Conservation (phyloP, 202 grass and related monocot species). For the Panicum virgatum region DNA sequence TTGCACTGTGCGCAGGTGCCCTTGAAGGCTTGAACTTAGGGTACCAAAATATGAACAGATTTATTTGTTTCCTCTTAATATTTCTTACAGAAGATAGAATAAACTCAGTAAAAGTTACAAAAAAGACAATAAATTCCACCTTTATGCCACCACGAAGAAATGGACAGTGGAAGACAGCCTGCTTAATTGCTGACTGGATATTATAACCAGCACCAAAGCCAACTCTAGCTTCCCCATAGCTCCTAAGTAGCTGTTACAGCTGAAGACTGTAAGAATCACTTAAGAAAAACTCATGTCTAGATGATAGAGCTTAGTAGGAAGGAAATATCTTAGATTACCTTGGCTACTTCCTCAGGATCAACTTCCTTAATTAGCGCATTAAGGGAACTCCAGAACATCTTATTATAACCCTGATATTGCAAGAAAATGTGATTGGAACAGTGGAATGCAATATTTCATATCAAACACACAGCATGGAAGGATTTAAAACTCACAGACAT, state of each 20-base stretch:
- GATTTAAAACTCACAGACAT: conserved; percentile 70
- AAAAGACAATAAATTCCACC: conserved; percentile 40
- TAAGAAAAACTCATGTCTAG: conserved; percentile 30
- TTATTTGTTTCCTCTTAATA: neutral
- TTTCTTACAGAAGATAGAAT: neutral
- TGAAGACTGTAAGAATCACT: conserved; percentile 35
- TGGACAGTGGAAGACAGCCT: conserved; percentile 80
- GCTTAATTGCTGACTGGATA: conserved; percentile 83
- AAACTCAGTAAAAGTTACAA: neutral
- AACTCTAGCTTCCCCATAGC: conserved; percentile 83
- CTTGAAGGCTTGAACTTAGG: neutral
- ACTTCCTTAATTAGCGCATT: conserved; percentile 69
- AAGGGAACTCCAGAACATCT: conserved; percentile 64
- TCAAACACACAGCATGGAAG: conserved; percentile 4
- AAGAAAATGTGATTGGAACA: conserved; percentile 35
- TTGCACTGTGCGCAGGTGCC: neutral
- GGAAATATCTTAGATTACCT: conserved; percentile 48
- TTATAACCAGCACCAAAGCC: conserved; percentile 95
- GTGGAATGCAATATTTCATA: conserved; percentile 30
- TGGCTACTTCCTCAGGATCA: conserved; percentile 62
- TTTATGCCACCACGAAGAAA: conserved; percentile 77
- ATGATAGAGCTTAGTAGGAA: conserved; percentile 35
- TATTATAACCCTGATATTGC: conserved; percentile 59
- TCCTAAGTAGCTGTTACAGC: conserved; percentile 72
- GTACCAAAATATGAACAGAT: neutral